These are phyloP conservation scores for Aureobasidium lini DNA, from an alignment of 2,329 filamentous ascomycete species.

Conservation along the genomic window DNA sequence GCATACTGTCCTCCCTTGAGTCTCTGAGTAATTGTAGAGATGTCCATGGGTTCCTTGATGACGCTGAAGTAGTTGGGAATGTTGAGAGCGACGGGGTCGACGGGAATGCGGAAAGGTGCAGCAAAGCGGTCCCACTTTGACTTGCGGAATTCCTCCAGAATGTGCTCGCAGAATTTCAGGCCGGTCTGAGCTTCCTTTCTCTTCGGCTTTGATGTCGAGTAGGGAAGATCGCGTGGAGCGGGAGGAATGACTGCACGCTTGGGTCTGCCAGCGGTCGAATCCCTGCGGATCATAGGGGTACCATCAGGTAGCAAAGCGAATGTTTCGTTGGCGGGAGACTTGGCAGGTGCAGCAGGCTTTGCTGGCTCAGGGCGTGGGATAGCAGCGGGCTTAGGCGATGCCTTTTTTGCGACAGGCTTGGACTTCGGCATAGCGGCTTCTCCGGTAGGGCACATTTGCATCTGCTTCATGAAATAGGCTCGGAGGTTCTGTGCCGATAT, in stretches of 20 bases:
- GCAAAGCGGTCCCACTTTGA: slow-evolving; percentile 61
- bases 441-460: slow-evolving; percentile 52
- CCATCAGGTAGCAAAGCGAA: slow-evolving; percentile 74
- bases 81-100: slow-evolving; percentile 88
- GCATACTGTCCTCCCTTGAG: slow-evolving; percentile 71
- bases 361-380: slow-evolving; percentile 14
- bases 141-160: slow-evolving; percentile 70
- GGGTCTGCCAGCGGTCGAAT: slow-evolving; percentile 75
- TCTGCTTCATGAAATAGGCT: slow-evolving; percentile 52
- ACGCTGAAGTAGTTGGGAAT: slow-evolving; percentile 90
- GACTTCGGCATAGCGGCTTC: slow-evolving; percentile 47
- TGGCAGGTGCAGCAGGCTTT: slow-evolving; percentile 36
- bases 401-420: slow-evolving; percentile 51
- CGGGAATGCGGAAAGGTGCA: slow-evolving; percentile 69
- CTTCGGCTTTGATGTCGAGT: slow-evolving; percentile 73
- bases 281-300: slow-evolving; percentile 74
- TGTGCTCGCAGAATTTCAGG: slow-evolving; percentile 80
- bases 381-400: slow-evolving; percentile 26
- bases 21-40: slow-evolving; percentile 72
- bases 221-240: slow-evolving; percentile 84
- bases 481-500: slow-evolving; percentile 56
- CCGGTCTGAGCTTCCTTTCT: slow-evolving; percentile 85
- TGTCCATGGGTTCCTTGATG: slow-evolving; percentile 96
- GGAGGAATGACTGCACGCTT: slow-evolving; percentile 92
- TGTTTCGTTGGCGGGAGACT: slow-evolving; percentile 44